These are phyloP conservation scores for Scheffersomyces parashehatae DNA, from an alignment of 1,139 yeast species.

Conservation along the genomic window DNA sequence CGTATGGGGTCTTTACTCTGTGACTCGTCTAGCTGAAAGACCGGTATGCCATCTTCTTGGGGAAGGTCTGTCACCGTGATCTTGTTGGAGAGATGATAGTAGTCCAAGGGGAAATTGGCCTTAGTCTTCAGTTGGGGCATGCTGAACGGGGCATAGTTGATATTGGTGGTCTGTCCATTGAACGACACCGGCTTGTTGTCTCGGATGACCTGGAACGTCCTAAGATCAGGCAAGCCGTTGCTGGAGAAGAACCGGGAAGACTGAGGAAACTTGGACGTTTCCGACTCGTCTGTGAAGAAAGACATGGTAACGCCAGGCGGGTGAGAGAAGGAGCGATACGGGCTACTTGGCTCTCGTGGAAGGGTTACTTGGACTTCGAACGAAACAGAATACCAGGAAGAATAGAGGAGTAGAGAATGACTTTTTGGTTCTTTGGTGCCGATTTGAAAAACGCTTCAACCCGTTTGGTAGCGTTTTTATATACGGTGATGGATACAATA, in stretches of 20 bases:
- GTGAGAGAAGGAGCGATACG: too few species aligned
- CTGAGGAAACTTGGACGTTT: slow-evolving; percentile 27
- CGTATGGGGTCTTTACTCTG: slow-evolving; percentile 52
- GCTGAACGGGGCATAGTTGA: slow-evolving; percentile 44
- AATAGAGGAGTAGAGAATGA: too few species aligned
- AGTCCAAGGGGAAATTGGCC: slow-evolving; percentile 38
- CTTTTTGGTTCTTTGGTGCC: too few species aligned
- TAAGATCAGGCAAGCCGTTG: slow-evolving; percentile 28
- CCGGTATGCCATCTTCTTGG: slow-evolving; percentile 42
- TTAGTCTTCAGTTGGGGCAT: slow-evolving; percentile 46
- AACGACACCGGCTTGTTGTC: slow-evolving; percentile 22
- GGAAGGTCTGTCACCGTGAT: slow-evolving; percentile 25
- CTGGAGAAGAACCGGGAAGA: slow-evolving; percentile 37
- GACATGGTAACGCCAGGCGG: slow-evolving; percentile 2
- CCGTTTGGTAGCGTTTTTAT: too few species aligned
- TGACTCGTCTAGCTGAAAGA: slow-evolving; percentile 43
- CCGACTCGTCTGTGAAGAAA: slow-evolving; percentile 13
- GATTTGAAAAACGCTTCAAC: too few species aligned
- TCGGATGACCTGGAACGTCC: slow-evolving; percentile 20
- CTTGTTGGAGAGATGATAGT: slow-evolving; percentile 30
- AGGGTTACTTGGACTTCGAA: too few species aligned
- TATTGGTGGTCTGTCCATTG: slow-evolving; percentile 30
- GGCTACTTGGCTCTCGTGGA: too few species aligned
- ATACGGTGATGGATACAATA: too few species aligned
- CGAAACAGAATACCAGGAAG: too few species aligned